A percentile compares a stretch with the other conserved stretches of the same genome.
phyloP scores from a whole-genome alignment of 345 rosid genomes.

The Lepidium didymum region DNA sequence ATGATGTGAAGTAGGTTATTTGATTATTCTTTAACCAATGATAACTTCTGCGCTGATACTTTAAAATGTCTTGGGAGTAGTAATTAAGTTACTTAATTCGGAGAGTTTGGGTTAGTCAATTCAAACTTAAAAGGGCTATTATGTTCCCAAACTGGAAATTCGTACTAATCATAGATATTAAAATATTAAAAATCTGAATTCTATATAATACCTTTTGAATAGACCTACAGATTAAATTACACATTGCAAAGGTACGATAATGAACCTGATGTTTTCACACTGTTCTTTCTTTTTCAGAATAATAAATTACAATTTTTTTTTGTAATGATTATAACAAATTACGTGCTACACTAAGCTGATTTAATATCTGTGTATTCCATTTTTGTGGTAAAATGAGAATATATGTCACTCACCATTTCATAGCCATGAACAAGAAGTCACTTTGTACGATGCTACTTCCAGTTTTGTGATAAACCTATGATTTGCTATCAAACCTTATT shows the following conservation, averaged over 20 bases:
- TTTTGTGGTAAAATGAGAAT: neutral
- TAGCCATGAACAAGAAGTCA: slow-evolving; percentile 2
- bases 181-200: neutral
- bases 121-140: neutral
- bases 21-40: neutral
- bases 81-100: neutral
- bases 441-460: slow-evolving; percentile 1
- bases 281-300: neutral
- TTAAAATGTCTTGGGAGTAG: neutral
- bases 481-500: neutral
- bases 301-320: no score
- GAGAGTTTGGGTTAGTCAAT: neutral
- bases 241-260: neutral
- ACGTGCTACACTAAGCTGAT: neutral
- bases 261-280: neutral
- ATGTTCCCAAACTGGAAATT: neutral
- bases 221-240: neutral
- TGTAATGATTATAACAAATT: neutral
- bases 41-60: neutral
- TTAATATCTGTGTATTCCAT: neutral
- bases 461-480: neutral
- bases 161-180: neutral
- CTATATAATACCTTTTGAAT: neutral
- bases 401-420: neutral
- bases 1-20: neutral